Conservation (phyloP, 2,329 filamentous ascomycete genomes). For the Hymenotorrendiella dingleyae region DNA sequence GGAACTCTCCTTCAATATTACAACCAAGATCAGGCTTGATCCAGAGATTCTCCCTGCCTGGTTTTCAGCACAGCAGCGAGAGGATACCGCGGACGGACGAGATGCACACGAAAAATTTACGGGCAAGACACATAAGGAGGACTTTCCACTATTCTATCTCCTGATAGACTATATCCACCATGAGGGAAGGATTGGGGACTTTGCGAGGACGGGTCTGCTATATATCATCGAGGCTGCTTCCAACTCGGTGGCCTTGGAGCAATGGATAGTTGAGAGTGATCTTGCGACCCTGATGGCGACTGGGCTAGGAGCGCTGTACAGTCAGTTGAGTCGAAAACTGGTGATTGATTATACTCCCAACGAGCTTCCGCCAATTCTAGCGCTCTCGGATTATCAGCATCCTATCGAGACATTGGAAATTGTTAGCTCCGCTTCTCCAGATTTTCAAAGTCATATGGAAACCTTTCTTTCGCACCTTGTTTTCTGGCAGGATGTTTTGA, state of each 20-base stretch:
- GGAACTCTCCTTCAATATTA: conserved; percentile 90
- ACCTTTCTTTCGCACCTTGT: conserved; percentile 92
- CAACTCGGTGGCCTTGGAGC: conserved; percentile 73
- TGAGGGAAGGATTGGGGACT: conserved; percentile 90
- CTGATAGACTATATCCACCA: conserved; percentile 96
- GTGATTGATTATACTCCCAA: conserved; percentile 72
- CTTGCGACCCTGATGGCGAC: conserved; percentile 96
- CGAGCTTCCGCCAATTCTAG: conserved; percentile 74
- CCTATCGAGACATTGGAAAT: conserved; percentile 64
- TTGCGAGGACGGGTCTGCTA: conserved; percentile 85
- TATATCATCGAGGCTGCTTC: conserved; percentile 95
- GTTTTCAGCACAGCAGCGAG: conserved; percentile 63
- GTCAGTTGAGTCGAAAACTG: conserved; percentile 66
- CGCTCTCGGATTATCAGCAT: conserved; percentile 82
- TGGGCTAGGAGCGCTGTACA: conserved; percentile 72
- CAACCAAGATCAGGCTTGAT: conserved; percentile 89
- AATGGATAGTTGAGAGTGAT: conserved; percentile 96
- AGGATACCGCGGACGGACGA: conserved; percentile 28
- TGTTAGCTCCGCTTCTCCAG: conserved; percentile 64
- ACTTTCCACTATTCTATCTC: conserved; percentile 94
- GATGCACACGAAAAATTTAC: conserved; percentile 64
- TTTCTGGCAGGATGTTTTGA: conserved; percentile 97
- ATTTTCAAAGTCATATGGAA: conserved; percentile 80
- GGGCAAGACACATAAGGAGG: conserved; percentile 78
- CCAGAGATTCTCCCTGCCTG: conserved; percentile 83